Base-by-base conservation (phyloP, 2,329 filamentous ascomycete species). In the Aspergillus caelatus region DNA sequence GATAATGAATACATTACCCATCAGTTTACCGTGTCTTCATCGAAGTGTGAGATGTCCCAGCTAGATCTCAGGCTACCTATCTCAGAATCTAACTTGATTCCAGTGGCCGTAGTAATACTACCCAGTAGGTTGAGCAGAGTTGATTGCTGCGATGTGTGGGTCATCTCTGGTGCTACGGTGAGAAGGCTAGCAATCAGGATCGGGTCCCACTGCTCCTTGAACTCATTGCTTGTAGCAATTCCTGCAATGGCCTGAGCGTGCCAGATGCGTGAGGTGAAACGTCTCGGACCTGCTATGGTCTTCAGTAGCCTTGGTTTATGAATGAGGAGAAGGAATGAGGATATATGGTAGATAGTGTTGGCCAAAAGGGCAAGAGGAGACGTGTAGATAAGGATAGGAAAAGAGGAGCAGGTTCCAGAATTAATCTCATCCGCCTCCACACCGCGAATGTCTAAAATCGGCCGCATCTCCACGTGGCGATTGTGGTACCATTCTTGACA, bases 401-500 rank as follows among this genome's bases (percentile, higher is more conserved):
- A 70, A 3, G 68, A 70, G 5, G 70, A 71, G 50, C 63, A 41
- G 34, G 70, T 69, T 4, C 66, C 62, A 2, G 66, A 62, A 16
- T 72, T 68, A 2, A 72, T 70, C n/a, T 68, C 62, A 21, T 71
- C 70, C 1, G 70, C 70, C 45, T 72, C 70, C 11, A 63, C 65
- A 12, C 70, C 70, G 3, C 70, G 68, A 6, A 72, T 60, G 39
- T 72, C 70, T 12, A 72, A 65, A 23, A 72, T 69, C 10, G 70
- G 68, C 11, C 68, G 66, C 4, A 65, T 61, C 9, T 70, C 62
- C 5, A 69, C 60, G 2, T 68, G 69, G 16, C 68, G 70, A 21
- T 69, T 68, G 12, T 69, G 68, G 54, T 72, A 72, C 70, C 70
- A 72, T 61, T 69, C 68, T 36, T 70, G 70, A 8, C 69, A 72